phyloP scores from a whole-genome alignment of 345 rosid species.

The Salix brachista region DNA sequence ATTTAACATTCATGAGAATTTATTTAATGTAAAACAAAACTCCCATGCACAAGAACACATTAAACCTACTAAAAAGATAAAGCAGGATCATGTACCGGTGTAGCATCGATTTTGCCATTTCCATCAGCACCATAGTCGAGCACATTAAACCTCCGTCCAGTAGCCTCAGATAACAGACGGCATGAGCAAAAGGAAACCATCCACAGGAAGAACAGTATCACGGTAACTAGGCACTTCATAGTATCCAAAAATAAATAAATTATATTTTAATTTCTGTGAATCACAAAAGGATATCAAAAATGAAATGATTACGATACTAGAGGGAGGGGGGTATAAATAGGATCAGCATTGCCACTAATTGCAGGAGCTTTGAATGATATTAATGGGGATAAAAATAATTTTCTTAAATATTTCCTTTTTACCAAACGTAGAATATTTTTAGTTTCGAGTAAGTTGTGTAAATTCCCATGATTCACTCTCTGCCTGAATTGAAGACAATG shows the following conservation, averaged over 20 bases:
- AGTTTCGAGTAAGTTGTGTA: neutral
- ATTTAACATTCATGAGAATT: too few relatives aligned
- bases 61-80: too few relatives aligned
- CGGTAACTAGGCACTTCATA: too few relatives aligned
- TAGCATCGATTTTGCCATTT: slow-evolving; percentile 25
- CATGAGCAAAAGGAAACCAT: too few relatives aligned
- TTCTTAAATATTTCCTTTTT: neutral
- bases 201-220: too few relatives aligned
- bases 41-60: too few relatives aligned
- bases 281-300: too few relatives aligned
- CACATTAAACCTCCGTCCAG: neutral
- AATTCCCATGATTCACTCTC: neutral
- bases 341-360: neutral
- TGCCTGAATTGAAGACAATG: neutral
- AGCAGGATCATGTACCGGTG: slow-evolving; percentile 10
- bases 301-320: neutral
- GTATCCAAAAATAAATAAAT: too few relatives aligned
- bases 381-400: too few relatives aligned
- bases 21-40: too few relatives aligned
- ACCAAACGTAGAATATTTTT: neutral
- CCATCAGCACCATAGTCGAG: slow-evolving; percentile 21
- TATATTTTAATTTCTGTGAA: too few relatives aligned
- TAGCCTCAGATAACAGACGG: neutral
- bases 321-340: neutral
- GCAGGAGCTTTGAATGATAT: neutral